These are phyloP conservation scores for Anastatica hierochuntica DNA, from an alignment of 345 rosid species.

Conservation along the genomic window DNA sequence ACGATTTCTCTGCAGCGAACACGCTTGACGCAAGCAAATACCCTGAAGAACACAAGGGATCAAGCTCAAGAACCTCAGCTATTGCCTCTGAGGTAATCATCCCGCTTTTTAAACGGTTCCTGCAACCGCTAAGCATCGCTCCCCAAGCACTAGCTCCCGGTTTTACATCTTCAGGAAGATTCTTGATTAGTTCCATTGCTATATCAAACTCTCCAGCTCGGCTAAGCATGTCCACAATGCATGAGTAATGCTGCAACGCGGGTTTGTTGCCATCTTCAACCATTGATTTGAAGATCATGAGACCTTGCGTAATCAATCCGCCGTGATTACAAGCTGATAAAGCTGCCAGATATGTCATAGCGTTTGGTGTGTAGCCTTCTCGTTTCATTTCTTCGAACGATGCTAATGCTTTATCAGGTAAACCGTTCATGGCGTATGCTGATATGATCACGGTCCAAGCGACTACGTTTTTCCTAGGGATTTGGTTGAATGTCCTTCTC, in stretches of 20 bases:
- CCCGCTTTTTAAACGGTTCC: slow-evolving; percentile 31
- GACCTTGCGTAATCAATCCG: slow-evolving; percentile 53
- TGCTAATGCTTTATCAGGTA: slow-evolving; percentile 43
- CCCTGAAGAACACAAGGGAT: slow-evolving; percentile 45
- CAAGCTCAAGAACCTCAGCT: slow-evolving; percentile 41
- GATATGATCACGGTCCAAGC: slow-evolving; percentile 72
- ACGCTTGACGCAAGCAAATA: slow-evolving; percentile 52
- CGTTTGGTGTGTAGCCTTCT: slow-evolving; percentile 40
- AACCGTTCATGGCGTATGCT: slow-evolving; percentile 62
- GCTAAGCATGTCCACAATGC: slow-evolving; percentile 58
- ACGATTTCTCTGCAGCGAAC: slow-evolving; percentile 41
- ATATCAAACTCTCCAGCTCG: slow-evolving; percentile 50
- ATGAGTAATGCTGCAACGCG: slow-evolving; percentile 49
- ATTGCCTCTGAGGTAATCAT: slow-evolving; percentile 26
- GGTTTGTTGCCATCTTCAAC: slow-evolving; percentile 26
- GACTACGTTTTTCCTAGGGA: slow-evolving; percentile 31
- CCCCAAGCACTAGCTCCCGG: slow-evolving; percentile 57
- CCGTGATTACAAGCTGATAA: slow-evolving; percentile 72
- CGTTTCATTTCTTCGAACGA: slow-evolving; percentile 40
- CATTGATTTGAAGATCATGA: slow-evolving; percentile 51
- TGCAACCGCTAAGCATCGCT: slow-evolving; percentile 51
- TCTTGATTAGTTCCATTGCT: slow-evolving; percentile 40
- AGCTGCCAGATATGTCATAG: slow-evolving; percentile 46
- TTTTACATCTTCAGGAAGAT: slow-evolving; percentile 34
- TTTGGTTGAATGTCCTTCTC: slow-evolving; percentile 44